Percentiles rank a stretch among this genome's conserved stretches.
Conservation (phyloP, 1,284 basidiomycete species). For the Cronartium ribicola region DNA sequence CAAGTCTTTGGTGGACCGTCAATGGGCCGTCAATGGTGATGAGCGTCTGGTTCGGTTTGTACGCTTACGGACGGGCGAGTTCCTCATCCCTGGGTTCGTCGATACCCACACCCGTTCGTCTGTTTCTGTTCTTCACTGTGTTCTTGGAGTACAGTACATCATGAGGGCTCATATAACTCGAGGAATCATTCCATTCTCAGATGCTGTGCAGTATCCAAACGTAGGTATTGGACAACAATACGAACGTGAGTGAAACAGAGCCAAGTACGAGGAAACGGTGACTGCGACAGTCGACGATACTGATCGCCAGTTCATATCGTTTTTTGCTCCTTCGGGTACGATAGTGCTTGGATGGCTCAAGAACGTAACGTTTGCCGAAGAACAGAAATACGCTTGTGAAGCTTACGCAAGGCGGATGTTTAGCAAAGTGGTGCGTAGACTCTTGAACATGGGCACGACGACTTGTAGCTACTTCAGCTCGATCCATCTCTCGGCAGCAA, state of each 20-base stretch:
- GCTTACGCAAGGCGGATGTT: slow-evolving; percentile 64
- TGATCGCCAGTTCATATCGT: too few relatives aligned
- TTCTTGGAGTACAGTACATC: neutral
- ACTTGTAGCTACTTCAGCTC: slow-evolving; percentile 89
- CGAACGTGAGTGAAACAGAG: slow-evolving; percentile 38
- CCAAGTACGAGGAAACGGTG: neutral
- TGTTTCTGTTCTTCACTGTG: neutral
- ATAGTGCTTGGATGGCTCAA: slow-evolving; percentile 51
- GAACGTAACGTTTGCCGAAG: slow-evolving; percentile 51
- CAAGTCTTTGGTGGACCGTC: neutral
- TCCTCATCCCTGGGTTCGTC: slow-evolving; percentile 50
- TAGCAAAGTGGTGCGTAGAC: slow-evolving; percentile 66
- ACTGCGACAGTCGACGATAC: too few relatives aligned
- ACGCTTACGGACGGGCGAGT: slow-evolving; percentile 46
- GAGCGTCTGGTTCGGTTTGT: slow-evolving; percentile 38
- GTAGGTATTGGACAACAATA: slow-evolving; percentile 50
- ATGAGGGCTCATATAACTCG: neutral
- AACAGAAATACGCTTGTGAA: slow-evolving; percentile 48
- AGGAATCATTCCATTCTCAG: neutral
- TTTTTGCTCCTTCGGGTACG: too few relatives aligned
- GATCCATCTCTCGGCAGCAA: slow-evolving; percentile 74
- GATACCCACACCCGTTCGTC: slow-evolving; percentile 48
- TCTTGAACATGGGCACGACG: slow-evolving; percentile 76
- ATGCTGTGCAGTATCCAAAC: slow-evolving; percentile 46
- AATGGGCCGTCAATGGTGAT: neutral